Percentiles rank a stretch among this genome's conserved stretches.
phyloP scores from a whole-genome alignment of 2,329 filamentous ascomycete genomes.

The Pleurostoma richardsiae region DNA sequence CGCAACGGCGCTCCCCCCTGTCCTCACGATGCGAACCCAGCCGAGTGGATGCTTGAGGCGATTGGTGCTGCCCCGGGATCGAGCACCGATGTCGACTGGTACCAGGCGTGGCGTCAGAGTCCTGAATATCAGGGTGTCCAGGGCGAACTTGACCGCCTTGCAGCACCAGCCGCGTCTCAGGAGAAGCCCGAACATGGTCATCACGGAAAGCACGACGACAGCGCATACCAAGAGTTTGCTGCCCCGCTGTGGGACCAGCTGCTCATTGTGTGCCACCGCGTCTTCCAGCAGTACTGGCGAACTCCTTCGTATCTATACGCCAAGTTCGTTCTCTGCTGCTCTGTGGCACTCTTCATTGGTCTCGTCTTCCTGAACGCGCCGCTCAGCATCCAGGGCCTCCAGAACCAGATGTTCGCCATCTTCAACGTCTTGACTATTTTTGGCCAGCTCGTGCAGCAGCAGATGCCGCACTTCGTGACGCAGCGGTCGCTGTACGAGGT shows the following conservation, averaged over 20 bases:
- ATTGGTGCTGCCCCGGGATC: conserved; percentile 37
- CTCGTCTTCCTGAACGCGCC: conserved; percentile 73
- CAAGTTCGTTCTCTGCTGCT: conserved; percentile 64
- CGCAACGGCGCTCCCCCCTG: conserved; percentile 53
- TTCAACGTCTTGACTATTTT: conserved; percentile 84
- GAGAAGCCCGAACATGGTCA: neutral
- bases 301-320: conserved; percentile 86
- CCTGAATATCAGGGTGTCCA: conserved; percentile 21
- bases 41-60: conserved; percentile 59
- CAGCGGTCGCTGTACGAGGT: conserved; percentile 81
- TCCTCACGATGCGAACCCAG: conserved; percentile 53
- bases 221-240: conserved; percentile 70
- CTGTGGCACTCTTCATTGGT: conserved; percentile 70
- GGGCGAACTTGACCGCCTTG: conserved; percentile 18
- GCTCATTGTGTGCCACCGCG: conserved; percentile 61
- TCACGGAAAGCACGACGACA: neutral
- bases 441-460: conserved; percentile 71
- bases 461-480: conserved; percentile 81
- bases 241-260: conserved; percentile 68
- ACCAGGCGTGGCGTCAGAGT: conserved; percentile 24
- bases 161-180: conserved; percentile 29
- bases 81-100: conserved; percentile 27
- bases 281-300: conserved; percentile 91
- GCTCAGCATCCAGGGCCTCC: conserved; percentile 69
- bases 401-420: conserved; percentile 82